Evolutionary conservation across 768 basidiomycete species (phyloP), one percentile per base, ranked within the genome.

Genomic region (Boletus tomentosulus): DNA sequence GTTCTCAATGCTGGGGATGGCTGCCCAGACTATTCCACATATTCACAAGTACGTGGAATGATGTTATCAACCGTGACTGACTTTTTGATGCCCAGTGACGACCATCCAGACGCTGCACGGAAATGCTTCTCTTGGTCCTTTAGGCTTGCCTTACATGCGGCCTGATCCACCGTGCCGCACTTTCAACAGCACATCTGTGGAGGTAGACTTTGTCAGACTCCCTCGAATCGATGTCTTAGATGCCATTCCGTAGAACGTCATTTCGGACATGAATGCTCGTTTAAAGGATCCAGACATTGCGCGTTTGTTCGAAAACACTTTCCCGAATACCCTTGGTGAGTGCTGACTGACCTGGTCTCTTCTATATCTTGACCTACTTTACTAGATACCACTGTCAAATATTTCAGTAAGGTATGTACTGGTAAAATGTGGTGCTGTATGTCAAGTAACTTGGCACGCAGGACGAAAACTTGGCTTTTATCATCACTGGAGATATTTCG

Each of bases 401-500:
- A 89, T 63, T 89, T 83, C 67, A 83, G 77, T 64, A 61, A 78
- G 62, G 87, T 83, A 62, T 24, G 55, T n/a, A 28, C 24, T 25
- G 11, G 15, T 51, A 16, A 34, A 49, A 22, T 22, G 8, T 34
- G 8, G 48, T 44, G 11, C 7, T 24, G 9, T 27, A 38, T 33
- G 11, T 49, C 51, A 28, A 31, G 15, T 25, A 34, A 67, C 52
- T 59, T 15, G 12, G 41, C 33, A 46, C n/a, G 34, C 50, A 86
- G 84, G 73, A 74, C 2, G 74, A 87, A 62, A 87, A 89, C 60
- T 61, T 89, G 28, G 88, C 88, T 0, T 91, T 90, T 62, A 86
- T 90, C 48, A 86, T 90, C 57, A 90, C 89, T 37, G 88, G 88
- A 43, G 86, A 89, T 64, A 87, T 90, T 60, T 85, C 84, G 87